These are phyloP conservation scores for Ceratobasidium sp. DNA, from an alignment of 1,284 basidiomycete species.

Conservation along the genomic window DNA sequence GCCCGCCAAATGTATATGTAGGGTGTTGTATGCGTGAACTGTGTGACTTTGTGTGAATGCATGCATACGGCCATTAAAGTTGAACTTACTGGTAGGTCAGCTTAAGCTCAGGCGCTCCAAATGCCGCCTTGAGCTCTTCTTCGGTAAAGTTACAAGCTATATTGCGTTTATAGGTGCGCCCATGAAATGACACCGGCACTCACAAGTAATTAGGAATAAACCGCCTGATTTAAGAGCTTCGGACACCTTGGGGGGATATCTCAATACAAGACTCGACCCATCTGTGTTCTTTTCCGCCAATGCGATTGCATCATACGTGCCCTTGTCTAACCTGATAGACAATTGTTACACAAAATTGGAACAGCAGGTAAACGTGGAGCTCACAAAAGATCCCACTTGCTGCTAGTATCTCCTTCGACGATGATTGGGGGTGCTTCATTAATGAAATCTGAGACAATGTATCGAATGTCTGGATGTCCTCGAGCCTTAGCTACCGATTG, in stretches of 20 bases:
- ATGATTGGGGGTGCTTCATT: slow-evolving; percentile 37
- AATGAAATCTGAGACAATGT: slow-evolving; percentile 46
- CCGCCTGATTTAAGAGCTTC: slow-evolving; percentile 72
- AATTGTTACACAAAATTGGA: background rate
- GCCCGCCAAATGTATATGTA: slow-evolving; percentile 79
- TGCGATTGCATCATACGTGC: slow-evolving; percentile 89
- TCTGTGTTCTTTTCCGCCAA: slow-evolving; percentile 70
- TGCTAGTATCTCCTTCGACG: slow-evolving; percentile 4
- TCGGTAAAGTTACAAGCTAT: slow-evolving; percentile 91
- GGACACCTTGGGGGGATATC: slow-evolving; percentile 71
- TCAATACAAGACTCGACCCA: slow-evolving; percentile 65
- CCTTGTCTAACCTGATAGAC: slow-evolving; percentile 69
- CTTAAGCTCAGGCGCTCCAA: slow-evolving; percentile 62
- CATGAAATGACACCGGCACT: slow-evolving; percentile 46
- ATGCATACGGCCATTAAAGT: background rate
- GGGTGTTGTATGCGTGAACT: slow-evolving; percentile 78
- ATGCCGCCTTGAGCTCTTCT: slow-evolving; percentile 73
- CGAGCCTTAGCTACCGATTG: slow-evolving; percentile 63
- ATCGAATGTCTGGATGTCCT: slow-evolving; percentile 47
- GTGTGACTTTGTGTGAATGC: background rate
- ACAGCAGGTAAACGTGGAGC: background rate
- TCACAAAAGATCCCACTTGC: slow-evolving; percentile 47
- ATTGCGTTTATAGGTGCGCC: slow-evolving; percentile 12
- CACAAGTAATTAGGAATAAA: slow-evolving; percentile 86
- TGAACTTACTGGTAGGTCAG: slow-evolving; percentile 70